Percentiles rank a stretch among this genome's conserved stretches.
Conservation (phyloP, 805 yeast genomes). For the Wickerhamiella slavikovae region DNA sequence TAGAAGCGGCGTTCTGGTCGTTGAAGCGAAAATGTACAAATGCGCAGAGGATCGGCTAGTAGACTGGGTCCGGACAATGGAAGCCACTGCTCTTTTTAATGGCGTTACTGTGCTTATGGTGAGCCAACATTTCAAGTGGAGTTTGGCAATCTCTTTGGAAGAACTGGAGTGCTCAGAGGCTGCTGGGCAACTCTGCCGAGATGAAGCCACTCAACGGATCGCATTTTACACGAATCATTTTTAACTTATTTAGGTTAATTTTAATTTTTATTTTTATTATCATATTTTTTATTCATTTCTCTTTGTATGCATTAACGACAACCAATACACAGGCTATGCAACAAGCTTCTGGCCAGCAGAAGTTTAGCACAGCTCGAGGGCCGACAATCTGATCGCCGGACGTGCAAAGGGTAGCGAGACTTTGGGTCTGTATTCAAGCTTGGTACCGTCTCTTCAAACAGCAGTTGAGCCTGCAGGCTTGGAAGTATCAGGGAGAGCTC, state of each 20-base stretch:
- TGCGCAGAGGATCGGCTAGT: constrained; percentile 7
- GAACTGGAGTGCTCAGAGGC: constrained; percentile 40
- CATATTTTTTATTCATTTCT: too few relatives aligned
- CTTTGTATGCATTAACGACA: too few relatives aligned
- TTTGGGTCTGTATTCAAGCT: constrained; percentile 7
- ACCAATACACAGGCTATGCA: too few relatives aligned
- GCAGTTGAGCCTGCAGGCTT: too few relatives aligned
- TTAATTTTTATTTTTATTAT: too few relatives aligned
- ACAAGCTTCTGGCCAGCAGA: too few relatives aligned
- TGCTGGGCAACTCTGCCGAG: constrained; percentile 38
- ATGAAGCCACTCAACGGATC: constrained; percentile 46
- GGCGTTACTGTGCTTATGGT: constrained; percentile 23
- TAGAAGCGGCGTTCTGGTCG: constrained; percentile 21
- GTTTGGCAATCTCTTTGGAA: constrained; percentile 42
- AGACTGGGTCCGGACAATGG: constrained; percentile 8
- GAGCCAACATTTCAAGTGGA: constrained; percentile 38
- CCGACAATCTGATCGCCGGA: too few relatives aligned
- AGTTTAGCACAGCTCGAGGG: too few relatives aligned
- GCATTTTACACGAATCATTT: constrained; percentile 33
- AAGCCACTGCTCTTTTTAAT: constrained; percentile 11
- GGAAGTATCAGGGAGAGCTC: constrained; percentile 15
- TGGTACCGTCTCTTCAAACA: constrained; percentile 4
- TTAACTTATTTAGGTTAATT: too few relatives aligned
- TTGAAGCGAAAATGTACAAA: constrained; percentile 10
- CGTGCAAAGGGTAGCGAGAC: too few relatives aligned